Evolutionary conservation across 495 filamentous ascomycete species (phyloP), one percentile per base, ranked within the genome.

Genomic region (Lophiostoma macrostomum): DNA sequence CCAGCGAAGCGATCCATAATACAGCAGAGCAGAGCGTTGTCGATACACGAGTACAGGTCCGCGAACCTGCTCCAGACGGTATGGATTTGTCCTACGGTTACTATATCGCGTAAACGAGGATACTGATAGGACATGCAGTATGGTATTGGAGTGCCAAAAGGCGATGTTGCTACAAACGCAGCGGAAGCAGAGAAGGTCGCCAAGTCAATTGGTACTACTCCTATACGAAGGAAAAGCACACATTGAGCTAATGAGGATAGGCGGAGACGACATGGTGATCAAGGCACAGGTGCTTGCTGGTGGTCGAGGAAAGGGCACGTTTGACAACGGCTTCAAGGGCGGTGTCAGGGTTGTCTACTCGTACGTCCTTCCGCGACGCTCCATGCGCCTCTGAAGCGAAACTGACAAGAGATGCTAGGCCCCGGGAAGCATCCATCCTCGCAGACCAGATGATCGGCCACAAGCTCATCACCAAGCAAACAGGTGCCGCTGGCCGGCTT

Each of bases 381-480:
- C 71, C 41, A n/a, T 16, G 0, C 24, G 25, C 23, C 25, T 28
- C 1, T 7, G 22, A 10, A 20, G 23, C 18, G 20, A 22, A 7
- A 3, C 25, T 48, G 23, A 48, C 16, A 34, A 24, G 14, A 20
- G 30, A n/a, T 2, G 59, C 10, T 43, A 87, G 83, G 38, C 79
- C 86, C 27, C 82, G 82, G 54, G 86, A 89, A 78, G 93, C 93
- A 68, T 90, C 88, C 77, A 96, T 96, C 84, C 95, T 98, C 67
- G 91, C 93, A 65, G 83, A 87, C 56, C 90, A 98, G 75, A 98
- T 98, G 93, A 96, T 98, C 74, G 93, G 93, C 61, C 93, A 98
- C 73, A 95, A 96, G 74, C 90, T 98, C 73, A 84, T 98, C 73
- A 98, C 93, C 71, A 98, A 98, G 81, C 93, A 98, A 77, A 98